Percentiles rank a stretch among this genome's conserved stretches.
Evolutionary conservation across 257 asterid genomes (phyloP).

Genomic region (Nicotiana benthamiana): DNA sequence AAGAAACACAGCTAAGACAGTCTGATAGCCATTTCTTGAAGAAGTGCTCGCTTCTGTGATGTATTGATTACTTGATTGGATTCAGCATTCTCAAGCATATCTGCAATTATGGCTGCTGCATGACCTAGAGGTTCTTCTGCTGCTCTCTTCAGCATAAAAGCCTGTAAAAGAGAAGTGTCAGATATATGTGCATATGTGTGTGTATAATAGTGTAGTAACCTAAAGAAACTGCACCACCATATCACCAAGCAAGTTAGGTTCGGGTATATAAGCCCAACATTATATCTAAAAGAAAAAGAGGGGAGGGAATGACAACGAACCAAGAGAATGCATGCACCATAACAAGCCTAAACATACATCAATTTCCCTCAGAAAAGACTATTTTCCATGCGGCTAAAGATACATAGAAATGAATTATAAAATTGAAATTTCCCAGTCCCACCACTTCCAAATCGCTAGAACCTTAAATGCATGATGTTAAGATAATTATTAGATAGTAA

Average conservation of each 20-base stretch:
- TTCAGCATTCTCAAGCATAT: constrained; percentile 91
- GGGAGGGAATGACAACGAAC: background rate
- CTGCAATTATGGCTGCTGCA: constrained; percentile 86
- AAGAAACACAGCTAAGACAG: constrained; percentile 40
- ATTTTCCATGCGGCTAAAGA: background rate
- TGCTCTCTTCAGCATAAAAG: constrained; percentile 95
- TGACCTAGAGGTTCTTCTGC: constrained; percentile 98
- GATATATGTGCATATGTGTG: background rate
- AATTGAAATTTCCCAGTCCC: background rate
- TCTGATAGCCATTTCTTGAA: constrained; percentile 92
- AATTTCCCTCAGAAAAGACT: background rate
- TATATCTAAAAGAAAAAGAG: background rate
- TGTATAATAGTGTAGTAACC: background rate
- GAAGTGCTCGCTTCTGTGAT: constrained; percentile 80
- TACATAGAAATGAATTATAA: background rate
- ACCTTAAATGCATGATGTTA: background rate
- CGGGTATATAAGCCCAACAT: background rate
- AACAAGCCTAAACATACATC: background rate
- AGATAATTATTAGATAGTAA: background rate
- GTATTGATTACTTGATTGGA: constrained; percentile 66
- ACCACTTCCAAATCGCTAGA: background rate
- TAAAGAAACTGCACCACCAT: no score
- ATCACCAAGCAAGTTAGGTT: no score
- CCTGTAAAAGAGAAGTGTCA: constrained; percentile 30
- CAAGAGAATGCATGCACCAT: background rate